phyloP scores from a whole-genome alignment of 331 rosid genomes.

The Acacia concinna region DNA sequence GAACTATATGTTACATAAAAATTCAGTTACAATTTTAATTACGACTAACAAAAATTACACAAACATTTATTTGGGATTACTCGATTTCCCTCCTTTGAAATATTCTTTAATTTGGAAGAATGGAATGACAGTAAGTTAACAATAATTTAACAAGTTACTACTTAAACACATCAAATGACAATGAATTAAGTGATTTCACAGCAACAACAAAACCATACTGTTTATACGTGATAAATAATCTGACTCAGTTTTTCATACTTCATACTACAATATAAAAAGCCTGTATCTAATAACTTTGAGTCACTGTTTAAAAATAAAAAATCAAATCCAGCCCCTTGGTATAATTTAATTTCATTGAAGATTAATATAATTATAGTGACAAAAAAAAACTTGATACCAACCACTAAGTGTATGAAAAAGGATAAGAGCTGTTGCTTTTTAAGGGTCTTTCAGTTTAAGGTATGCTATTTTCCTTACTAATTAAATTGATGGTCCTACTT shows the following conservation, averaged over 20 bases:
- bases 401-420: neutral
- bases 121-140: too few species aligned
- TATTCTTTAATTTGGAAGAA: too few species aligned
- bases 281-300: neutral
- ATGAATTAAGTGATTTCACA: too few species aligned
- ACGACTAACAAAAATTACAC: too few species aligned
- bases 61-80: too few species aligned
- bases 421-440: neutral
- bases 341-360: too few species aligned
- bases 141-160: too few species aligned
- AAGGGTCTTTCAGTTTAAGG: neutral
- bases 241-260: neutral
- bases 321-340: too few species aligned
- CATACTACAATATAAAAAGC: neutral
- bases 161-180: too few species aligned
- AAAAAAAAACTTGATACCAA: neutral
- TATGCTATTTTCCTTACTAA: constrained; percentile 2
- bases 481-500: neutral
- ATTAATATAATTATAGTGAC: neutral
- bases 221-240: neutral
- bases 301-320: neutral
- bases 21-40: too few species aligned
- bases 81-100: too few species aligned
- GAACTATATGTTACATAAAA: too few species aligned
- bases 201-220: neutral